Evolutionary conservation across 768 basidiomycete genomes (phyloP).

Genomic region (Serendipita indica): DNA sequence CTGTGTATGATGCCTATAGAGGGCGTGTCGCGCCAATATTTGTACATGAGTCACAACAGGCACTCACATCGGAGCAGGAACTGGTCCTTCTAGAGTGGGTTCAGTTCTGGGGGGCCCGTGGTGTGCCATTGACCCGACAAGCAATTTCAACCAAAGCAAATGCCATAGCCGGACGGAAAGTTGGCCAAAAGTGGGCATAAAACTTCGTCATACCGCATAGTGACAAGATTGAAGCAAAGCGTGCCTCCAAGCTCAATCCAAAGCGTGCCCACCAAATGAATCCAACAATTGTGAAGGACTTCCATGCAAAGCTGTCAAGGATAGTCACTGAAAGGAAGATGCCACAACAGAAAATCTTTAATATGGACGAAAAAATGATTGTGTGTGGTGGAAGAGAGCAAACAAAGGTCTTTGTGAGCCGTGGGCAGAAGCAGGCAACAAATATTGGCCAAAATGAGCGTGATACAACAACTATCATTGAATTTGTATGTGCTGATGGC

Average conservation of each 20-base stretch:
- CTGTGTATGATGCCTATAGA: too few species aligned
- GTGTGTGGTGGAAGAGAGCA: neutral
- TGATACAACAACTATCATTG: constrained; percentile 14
- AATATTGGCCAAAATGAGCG: constrained; percentile 11
- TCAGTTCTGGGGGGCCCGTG: constrained; percentile 16
- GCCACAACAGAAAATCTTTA: constrained; percentile 17
- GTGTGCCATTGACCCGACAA: constrained; percentile 17
- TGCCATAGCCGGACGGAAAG: constrained; percentile 14
- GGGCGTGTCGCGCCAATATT: too few species aligned
- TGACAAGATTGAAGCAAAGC: constrained; percentile 1
- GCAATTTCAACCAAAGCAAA: constrained; percentile 15
- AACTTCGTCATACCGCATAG: neutral
- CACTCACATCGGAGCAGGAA: constrained; percentile 18
- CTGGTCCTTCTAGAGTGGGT: constrained; percentile 19
- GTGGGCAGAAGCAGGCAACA: constrained; percentile 1
- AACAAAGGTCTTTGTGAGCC: constrained; percentile 7
- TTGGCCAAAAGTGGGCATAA: constrained; percentile 9
- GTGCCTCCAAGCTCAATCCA: neutral
- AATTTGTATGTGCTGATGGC: constrained; percentile 17
- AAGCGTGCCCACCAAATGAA: constrained; percentile 4
- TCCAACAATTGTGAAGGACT: constrained; percentile 1
- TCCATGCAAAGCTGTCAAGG: constrained; percentile 1
- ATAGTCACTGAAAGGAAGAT: neutral
- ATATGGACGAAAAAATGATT: constrained; percentile 15
- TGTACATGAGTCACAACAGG: too few species aligned